Conservation (phyloP, 2,329 filamentous ascomycete genomes). For the Eurotiales sp. region DNA sequence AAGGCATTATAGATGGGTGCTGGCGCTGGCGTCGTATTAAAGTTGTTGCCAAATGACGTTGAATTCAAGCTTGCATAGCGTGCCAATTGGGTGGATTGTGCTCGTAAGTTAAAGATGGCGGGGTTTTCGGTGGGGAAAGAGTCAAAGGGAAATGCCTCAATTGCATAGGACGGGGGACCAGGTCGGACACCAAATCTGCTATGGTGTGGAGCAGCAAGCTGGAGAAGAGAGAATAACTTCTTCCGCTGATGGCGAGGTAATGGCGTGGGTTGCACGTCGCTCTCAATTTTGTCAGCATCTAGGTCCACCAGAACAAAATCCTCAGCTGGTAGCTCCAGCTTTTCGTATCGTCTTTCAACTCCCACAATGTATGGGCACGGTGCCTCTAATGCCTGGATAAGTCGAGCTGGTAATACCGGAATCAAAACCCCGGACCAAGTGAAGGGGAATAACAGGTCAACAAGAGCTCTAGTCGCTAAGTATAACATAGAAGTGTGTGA, state of each 20-base stretch:
- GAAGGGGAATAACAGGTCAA: constrained; percentile 80
- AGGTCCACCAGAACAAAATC: constrained; percentile 94
- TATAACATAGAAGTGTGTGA: constrained; percentile 97
- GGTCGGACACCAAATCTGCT: constrained; percentile 77
- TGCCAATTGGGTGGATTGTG: constrained; percentile 68
- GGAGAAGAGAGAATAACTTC: constrained; percentile 83
- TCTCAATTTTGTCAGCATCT: constrained; percentile 85
- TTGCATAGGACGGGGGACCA: constrained; percentile 88
- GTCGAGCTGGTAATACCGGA: constrained; percentile 78
- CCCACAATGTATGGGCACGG: constrained; percentile 97
- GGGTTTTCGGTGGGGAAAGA: constrained; percentile 84
- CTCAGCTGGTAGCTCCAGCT: constrained; percentile 71
- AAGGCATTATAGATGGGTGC: constrained; percentile 89
- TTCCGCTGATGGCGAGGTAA: constrained; percentile 84
- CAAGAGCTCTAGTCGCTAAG: constrained; percentile 81
- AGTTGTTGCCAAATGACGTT: constrained; percentile 70
- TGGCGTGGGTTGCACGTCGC: constrained; percentile 70
- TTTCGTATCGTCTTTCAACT: constrained; percentile 78
- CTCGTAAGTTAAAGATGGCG: constrained; percentile 69
- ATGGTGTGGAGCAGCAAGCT: constrained; percentile 86
- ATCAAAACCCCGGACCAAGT: constrained; percentile 95
- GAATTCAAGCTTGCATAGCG: constrained; percentile 90
- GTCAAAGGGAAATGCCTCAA: constrained; percentile 89
- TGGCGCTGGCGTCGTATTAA: constrained; percentile 49
- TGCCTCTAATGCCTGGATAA: constrained; percentile 87